These are phyloP conservation scores for Chlorella sp. DNA, from an alignment of 139 green algal species.

Conservation along the genomic window DNA sequence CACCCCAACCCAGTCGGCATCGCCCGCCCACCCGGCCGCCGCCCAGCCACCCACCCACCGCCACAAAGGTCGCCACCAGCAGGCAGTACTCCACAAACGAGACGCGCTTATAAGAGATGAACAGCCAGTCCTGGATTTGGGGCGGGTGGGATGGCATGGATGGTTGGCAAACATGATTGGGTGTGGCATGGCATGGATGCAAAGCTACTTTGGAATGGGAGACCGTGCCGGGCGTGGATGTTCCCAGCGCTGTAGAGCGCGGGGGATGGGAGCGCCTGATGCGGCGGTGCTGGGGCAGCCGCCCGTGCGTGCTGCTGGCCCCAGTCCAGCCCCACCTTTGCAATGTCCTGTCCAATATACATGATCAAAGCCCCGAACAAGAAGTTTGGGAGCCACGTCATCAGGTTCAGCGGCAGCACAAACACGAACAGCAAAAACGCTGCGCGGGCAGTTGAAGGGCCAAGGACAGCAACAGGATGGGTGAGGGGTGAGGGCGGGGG, in stretches of 20 bases:
- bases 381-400: constrained; percentile 49
- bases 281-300: too few species aligned
- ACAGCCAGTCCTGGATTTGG: constrained; percentile 54
- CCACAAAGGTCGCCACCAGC: constrained; percentile 65
- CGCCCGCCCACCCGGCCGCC: too few species aligned
- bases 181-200: too few species aligned
- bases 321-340: constrained; percentile 34
- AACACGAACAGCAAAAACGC: constrained; percentile 66
- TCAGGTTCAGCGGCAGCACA: constrained; percentile 57
- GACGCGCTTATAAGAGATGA: constrained; percentile 36
- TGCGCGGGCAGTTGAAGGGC: constrained; percentile 1
- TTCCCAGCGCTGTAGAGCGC: too few species aligned
- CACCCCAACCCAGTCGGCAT: too few species aligned
- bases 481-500: neutral
- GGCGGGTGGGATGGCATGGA: too few species aligned
- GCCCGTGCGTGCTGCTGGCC: too few species aligned
- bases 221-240: too few species aligned
- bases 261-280: too few species aligned
- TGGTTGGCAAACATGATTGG: too few species aligned
- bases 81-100: constrained; percentile 65
- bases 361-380: constrained; percentile 74
- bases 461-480: neutral
- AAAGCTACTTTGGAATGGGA: too few species aligned
- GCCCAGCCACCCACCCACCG: too few species aligned
- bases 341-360: constrained; percentile 82